Percentiles rank a stretch among this genome's conserved stretches.
phyloP scores from a whole-genome alignment of 2,329 filamentous ascomycete species.

The Westerdykella sp. region DNA sequence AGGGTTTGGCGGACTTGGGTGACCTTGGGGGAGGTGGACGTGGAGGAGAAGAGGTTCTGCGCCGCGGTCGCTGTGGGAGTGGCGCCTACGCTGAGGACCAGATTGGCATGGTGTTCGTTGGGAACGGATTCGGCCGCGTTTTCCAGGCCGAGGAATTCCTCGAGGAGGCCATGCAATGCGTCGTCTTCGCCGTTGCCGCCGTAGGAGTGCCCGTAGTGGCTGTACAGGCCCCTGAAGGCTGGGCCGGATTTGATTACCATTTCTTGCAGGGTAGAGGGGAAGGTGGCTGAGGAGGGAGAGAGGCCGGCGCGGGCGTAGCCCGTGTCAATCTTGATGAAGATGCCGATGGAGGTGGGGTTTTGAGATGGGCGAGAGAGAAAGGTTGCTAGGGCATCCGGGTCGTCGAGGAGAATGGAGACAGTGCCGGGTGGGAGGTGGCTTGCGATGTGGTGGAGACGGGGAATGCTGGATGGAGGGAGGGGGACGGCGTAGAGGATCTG shows the following conservation, averaged over 20 bases:
- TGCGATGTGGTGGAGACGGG: conserved; percentile 55
- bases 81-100: conserved; percentile 65
- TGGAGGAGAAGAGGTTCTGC: conserved; percentile 50
- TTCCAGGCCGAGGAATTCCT: conserved; percentile 54
- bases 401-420: conserved; percentile 64
- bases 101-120: conserved; percentile 21
- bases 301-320: conserved; percentile 67
- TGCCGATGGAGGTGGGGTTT: conserved; percentile 36
- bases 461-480: conserved; percentile 54
- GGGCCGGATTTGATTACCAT: conserved; percentile 7
- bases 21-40: conserved; percentile 27
- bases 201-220: conserved; percentile 69
- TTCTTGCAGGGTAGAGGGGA: neutral
- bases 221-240: conserved; percentile 60
- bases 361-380: conserved; percentile 23
- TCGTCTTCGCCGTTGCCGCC: conserved; percentile 48
- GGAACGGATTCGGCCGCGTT: conserved; percentile 41
- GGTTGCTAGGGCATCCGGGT: conserved; percentile 46
- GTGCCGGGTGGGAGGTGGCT: conserved; percentile 47
- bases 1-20: conserved; percentile 41
- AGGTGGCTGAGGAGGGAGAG: conserved; percentile 40
- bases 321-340: conserved; percentile 71
- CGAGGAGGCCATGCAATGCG: conserved; percentile 54
- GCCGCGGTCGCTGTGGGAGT: conserved; percentile 66
- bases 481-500: conserved; percentile 69